Evolutionary conservation across 495 filamentous ascomycete species (phyloP).

Genomic region (Podospora sp.): DNA sequence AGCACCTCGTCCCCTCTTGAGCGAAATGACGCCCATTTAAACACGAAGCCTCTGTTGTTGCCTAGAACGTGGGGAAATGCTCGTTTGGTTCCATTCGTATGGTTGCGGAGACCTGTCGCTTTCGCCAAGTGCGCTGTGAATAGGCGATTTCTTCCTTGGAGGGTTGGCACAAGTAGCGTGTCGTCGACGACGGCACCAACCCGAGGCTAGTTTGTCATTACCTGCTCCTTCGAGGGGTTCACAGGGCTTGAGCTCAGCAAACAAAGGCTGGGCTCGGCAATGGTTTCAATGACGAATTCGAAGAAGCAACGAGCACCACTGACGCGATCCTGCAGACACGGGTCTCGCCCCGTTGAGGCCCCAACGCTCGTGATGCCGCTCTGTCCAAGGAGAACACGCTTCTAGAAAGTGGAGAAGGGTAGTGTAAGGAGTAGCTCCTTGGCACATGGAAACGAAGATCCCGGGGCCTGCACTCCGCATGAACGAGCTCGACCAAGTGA

Average conservation of each 20-base stretch:
- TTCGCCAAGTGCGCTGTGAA: neutral
- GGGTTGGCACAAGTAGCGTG: neutral
- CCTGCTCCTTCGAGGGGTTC: neutral
- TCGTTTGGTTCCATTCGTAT: neutral
- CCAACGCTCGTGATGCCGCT: neutral
- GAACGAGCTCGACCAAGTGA: constrained; percentile 2
- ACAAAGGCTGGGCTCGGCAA: neutral
- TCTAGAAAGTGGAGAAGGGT: constrained; percentile 18
- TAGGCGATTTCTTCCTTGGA: neutral
- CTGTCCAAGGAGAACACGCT: constrained; percentile 5
- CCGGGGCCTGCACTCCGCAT: constrained; percentile 8
- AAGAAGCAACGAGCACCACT: neutral
- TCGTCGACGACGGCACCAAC: neutral
- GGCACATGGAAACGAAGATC: neutral
- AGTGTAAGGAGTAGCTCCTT: neutral
- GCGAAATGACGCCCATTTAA: constrained; percentile 7
- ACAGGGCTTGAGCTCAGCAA: neutral
- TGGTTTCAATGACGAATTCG: neutral
- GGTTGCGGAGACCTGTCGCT: neutral
- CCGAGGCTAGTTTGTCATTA: neutral
- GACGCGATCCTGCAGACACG: neutral
- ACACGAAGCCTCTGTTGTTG: neutral
- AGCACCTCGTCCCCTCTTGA: neutral
- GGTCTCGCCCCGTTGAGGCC: neutral
- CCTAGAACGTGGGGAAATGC: neutral